phyloP scores from a whole-genome alignment of 2,329 filamentous ascomycete genomes.

The Ustulina deusta region DNA sequence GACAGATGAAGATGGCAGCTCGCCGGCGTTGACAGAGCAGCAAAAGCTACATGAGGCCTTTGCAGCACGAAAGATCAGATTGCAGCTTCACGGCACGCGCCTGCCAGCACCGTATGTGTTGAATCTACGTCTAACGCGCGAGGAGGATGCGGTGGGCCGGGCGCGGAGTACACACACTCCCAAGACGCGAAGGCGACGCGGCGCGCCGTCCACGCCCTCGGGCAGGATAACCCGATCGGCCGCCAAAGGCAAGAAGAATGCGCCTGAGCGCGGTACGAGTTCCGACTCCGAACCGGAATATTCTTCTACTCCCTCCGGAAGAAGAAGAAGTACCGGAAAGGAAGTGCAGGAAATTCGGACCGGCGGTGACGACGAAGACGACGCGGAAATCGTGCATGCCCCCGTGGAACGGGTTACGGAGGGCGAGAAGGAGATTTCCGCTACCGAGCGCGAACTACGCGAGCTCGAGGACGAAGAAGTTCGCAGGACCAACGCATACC shows the following conservation, averaged over 20 bases:
- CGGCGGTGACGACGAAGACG: slow-evolving; percentile 24
- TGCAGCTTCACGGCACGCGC: slow-evolving; percentile 65
- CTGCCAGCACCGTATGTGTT: slow-evolving; percentile 67
- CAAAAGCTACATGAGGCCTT: slow-evolving; percentile 65
- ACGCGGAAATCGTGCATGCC: slow-evolving; percentile 41
- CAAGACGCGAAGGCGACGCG: slow-evolving; percentile 45
- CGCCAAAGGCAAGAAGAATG: slow-evolving; percentile 32
- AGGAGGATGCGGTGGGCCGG: slow-evolving; percentile 55
- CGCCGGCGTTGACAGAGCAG: slow-evolving; percentile 53
- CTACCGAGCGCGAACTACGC: slow-evolving; percentile 56
- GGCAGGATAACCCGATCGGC: slow-evolving; percentile 25
- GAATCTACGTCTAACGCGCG: slow-evolving; percentile 63
- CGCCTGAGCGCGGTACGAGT: slow-evolving; percentile 30
- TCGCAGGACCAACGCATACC: slow-evolving; percentile 72
- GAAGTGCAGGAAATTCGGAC: not conserved
- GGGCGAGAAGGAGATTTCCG: slow-evolving; percentile 47
- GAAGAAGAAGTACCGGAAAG: not conserved
- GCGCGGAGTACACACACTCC: slow-evolving; percentile 46
- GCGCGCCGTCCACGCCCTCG: slow-evolving; percentile 31
- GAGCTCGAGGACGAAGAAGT: slow-evolving; percentile 66
- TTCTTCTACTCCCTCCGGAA: not conserved
- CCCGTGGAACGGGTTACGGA: slow-evolving; percentile 36
- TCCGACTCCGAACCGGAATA: slow-evolving; percentile 36
- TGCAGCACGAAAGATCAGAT: slow-evolving; percentile 65
- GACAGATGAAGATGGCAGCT: slow-evolving; percentile 48